A percentile compares a stretch with the other conserved stretches of the same genome.
These are phyloP conservation scores for Porphyridium purpureum DNA, from an alignment of 23 red algal genomes.

Conservation along the genomic window DNA sequence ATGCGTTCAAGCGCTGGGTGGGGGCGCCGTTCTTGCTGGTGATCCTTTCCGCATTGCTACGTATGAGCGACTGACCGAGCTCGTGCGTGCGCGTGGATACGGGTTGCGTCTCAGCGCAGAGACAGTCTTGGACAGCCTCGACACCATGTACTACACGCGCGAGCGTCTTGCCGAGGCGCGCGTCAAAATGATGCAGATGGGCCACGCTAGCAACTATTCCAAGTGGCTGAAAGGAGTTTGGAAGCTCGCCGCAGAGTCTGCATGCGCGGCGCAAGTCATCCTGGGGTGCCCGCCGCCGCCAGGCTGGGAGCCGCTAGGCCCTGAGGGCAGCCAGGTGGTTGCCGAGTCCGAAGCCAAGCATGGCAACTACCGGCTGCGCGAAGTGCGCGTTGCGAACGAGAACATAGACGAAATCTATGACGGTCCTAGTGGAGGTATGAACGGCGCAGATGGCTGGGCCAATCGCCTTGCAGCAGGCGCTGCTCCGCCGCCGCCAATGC, in stretches of 20 bases:
- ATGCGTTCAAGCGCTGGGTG: conserved; percentile 39
- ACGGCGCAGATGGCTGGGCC: no score
- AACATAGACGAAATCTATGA: no score
- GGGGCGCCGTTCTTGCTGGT: conserved; percentile 47
- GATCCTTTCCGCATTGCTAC: conserved; percentile 52
- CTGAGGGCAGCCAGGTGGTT: background rate
- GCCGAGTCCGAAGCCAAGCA: no score
- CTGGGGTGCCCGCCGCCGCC: conserved; percentile 46
- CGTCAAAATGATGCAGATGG: conserved; percentile 10
- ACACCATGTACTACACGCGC: conserved; percentile 35
- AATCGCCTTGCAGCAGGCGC: no score
- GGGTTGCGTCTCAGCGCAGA: conserved; percentile 46
- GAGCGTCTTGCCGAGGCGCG: conserved; percentile 45
- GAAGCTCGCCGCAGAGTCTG: conserved; percentile 29
- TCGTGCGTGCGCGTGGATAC: conserved; percentile 35
- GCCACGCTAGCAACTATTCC: conserved; percentile 19
- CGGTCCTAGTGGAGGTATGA: no score
- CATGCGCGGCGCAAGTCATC: conserved; percentile 35
- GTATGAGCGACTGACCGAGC: conserved; percentile 45
- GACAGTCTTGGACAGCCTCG: conserved; percentile 26
- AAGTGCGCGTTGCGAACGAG: no score
- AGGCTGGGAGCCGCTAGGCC: background rate
- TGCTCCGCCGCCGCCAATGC: no score
- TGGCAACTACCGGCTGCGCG: no score
- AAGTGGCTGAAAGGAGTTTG: conserved; percentile 39